Percentiles rank a stretch among this genome's conserved stretches.
Conservation (phyloP, 768 basidiomycete species). For the Lactarius evosmus region DNA sequence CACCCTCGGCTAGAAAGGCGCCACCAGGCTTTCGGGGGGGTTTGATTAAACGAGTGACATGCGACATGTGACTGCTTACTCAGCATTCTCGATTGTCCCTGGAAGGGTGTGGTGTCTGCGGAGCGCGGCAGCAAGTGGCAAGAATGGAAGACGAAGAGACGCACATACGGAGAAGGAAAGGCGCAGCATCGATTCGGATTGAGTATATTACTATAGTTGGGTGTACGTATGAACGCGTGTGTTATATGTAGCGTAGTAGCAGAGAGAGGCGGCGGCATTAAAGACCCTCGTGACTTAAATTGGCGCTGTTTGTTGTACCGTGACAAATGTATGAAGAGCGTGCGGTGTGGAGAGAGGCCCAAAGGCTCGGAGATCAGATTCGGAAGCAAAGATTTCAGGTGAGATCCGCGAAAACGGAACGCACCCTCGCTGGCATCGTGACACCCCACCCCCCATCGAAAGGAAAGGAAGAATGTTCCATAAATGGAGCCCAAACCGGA, state of each 20-base stretch:
- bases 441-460: background rate
- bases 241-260: background rate
- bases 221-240: background rate
- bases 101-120: background rate
- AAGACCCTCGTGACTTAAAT: background rate
- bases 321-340: too few relatives aligned
- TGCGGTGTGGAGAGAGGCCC: background rate
- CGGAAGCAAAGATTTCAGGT: conserved; percentile 1
- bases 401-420: conserved; percentile 12
- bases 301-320: too few relatives aligned
- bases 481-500: background rate
- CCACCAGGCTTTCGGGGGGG: conserved; percentile 23
- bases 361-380: conserved; percentile 3
- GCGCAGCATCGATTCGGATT: background rate
- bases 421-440: conserved; percentile 7
- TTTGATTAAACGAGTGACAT: conserved; percentile 10
- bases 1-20: conserved; percentile 5
- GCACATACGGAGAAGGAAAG: background rate
- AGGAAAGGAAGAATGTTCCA: background rate
- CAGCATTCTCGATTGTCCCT: conserved; percentile 10
- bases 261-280: background rate
- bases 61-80: conserved; percentile 7
- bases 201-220: too few relatives aligned
- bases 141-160: conserved; percentile 1
- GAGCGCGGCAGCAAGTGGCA: background rate